These are phyloP conservation scores for Sphenostylis stenocarpa DNA, from an alignment of 306 rosid genomes.

Conservation along the genomic window DNA sequence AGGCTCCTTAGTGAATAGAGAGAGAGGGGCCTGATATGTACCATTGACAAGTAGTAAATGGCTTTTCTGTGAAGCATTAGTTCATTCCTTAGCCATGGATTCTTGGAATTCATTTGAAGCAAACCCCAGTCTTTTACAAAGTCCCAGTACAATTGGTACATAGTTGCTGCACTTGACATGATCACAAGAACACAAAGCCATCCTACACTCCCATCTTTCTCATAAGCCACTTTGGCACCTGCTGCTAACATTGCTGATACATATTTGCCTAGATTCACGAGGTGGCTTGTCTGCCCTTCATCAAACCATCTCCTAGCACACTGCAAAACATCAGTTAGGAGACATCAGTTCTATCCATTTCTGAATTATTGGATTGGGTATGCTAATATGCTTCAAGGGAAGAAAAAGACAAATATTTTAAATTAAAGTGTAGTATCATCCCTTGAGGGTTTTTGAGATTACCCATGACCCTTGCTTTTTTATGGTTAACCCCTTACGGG, in stretches of 20 bases:
- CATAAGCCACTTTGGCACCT: constrained; percentile 95
- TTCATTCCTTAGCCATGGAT: constrained; percentile 98
- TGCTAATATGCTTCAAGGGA: background rate
- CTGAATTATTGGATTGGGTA: background rate
- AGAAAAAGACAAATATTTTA: background rate
- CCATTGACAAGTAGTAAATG: constrained; percentile 95
- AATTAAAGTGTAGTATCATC: background rate
- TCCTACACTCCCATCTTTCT: constrained; percentile 68
- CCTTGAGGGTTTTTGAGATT: background rate
- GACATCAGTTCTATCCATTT: constrained; percentile 15
- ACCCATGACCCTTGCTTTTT: background rate
- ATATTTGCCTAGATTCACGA: constrained; percentile 85
- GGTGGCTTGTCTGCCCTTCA: constrained; percentile 91
- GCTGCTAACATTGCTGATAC: constrained; percentile 99
- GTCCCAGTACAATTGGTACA: constrained; percentile 99
- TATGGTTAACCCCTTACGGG: background rate
- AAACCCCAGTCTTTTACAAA: constrained; percentile 99
- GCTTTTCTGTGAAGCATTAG: constrained; percentile 76
- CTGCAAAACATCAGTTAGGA: constrained; percentile 40
- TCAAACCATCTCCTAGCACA: constrained; percentile 98
- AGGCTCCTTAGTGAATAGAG: constrained; percentile 14
- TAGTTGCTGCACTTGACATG: constrained; percentile 88
- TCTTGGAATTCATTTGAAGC: constrained; percentile 91
- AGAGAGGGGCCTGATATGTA: constrained; percentile 42
- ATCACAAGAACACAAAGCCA: constrained; percentile 89